Percentiles rank a stretch among this genome's conserved stretches.
Conservation (phyloP, 2,329 filamentous ascomycete species). For the Gliomastix tumulicola region DNA sequence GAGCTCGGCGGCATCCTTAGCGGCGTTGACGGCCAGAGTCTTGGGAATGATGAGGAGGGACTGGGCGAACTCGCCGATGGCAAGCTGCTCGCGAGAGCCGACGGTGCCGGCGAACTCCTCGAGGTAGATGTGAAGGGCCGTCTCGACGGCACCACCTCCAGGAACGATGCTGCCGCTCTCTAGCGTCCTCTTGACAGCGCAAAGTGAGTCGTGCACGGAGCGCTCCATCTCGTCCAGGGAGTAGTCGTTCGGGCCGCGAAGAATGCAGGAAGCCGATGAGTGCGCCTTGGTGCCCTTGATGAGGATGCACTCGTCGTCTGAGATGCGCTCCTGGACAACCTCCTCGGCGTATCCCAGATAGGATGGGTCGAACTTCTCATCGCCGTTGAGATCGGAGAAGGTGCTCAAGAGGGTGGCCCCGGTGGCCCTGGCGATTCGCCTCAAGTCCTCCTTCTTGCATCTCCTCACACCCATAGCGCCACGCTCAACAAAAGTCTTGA, state of each 20-base stretch:
- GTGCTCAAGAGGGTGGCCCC: conserved; percentile 90
- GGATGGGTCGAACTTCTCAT: conserved; percentile 90
- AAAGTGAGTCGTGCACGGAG: conserved; percentile 93
- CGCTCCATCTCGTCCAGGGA: conserved; percentile 99
- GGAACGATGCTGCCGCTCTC: conserved; percentile 97
- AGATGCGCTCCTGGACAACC: conserved; percentile 96
- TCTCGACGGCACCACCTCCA: conserved; percentile 93
- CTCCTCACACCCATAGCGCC: conserved; percentile 92
- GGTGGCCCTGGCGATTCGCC: conserved; percentile 92
- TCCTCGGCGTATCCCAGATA: conserved; percentile 89
- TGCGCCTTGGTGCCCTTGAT: conserved; percentile 93
- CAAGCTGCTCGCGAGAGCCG: conserved; percentile 92
- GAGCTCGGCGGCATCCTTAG: conserved; percentile 91
- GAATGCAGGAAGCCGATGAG: conserved; percentile 90
- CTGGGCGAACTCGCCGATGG: conserved; percentile 95
- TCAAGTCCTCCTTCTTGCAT: conserved; percentile 97
- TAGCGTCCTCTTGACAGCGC: conserved; percentile 91
- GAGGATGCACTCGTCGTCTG: conserved; percentile 96
- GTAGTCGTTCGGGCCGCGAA: conserved; percentile 93
- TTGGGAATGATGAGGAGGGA: conserved; percentile 92
- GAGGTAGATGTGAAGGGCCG: conserved; percentile 97
- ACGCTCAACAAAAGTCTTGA: conserved; percentile 91
- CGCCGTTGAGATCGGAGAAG: conserved; percentile 91
- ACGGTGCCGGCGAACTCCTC: conserved; percentile 98
- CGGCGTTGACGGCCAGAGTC: conserved; percentile 93